These are phyloP conservation scores for Erigeron canadensis DNA, from an alignment of 129 eudicot genomes.

Conservation along the genomic window DNA sequence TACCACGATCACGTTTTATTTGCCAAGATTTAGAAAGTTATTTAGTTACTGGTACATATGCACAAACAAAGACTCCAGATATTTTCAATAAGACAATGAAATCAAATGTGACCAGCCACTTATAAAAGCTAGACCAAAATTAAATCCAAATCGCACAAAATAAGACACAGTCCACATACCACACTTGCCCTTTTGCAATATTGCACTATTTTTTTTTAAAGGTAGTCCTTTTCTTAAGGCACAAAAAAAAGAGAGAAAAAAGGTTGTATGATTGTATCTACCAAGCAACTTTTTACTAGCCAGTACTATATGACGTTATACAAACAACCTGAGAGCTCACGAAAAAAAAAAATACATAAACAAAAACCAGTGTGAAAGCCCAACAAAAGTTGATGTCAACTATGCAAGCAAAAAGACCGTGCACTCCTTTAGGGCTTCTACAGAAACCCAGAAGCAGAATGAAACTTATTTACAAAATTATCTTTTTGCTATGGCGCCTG, in stretches of 20 bases:
- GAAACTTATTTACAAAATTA: constrained; percentile 27
- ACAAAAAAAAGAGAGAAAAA: not conserved
- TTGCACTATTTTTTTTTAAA: not conserved
- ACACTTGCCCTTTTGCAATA: not conserved
- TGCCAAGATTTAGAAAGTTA: not conserved
- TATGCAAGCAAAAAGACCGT: constrained; percentile 7
- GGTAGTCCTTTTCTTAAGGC: not conserved
- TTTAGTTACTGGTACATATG: not conserved
- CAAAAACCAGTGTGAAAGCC: not conserved
- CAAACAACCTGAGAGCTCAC: not conserved
- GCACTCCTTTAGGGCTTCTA: not conserved
- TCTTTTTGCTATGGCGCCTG: constrained; percentile 22
- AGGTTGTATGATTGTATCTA: not conserved
- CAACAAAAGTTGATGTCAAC: not conserved
- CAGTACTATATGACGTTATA: not conserved
- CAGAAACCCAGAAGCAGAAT: constrained; percentile 3
- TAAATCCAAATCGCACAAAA: not conserved
- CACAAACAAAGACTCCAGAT: not conserved
- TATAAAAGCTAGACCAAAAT: not conserved
- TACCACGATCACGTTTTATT: not conserved
- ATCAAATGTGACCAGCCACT: not conserved
- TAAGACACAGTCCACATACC: not conserved
- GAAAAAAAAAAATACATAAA: not conserved
- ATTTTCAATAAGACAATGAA: not conserved
- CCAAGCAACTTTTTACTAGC: not conserved